Conservation (phyloP, 2,329 filamentous ascomycete genomes). For the Arachnopeziza araneosa region DNA sequence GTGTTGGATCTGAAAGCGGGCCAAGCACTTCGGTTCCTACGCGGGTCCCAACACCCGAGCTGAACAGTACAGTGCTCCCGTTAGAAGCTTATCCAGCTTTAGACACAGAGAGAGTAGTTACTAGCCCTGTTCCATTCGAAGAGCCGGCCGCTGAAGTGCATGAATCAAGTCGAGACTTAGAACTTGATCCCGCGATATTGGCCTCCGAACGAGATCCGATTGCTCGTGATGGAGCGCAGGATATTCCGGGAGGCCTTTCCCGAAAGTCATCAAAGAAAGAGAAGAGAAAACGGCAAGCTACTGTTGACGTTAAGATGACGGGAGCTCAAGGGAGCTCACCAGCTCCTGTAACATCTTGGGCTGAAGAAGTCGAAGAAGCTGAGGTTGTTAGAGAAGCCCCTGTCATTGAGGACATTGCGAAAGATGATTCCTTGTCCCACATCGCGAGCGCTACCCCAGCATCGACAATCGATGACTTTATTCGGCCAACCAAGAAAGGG, state of each 20-base stretch:
- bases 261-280: constrained; percentile 26
- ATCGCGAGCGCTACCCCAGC: constrained; percentile 24
- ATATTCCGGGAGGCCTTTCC: constrained; percentile 7
- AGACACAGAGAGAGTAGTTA: constrained; percentile 2
- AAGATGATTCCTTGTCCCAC: constrained; percentile 27
- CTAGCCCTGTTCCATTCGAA: constrained; percentile 8
- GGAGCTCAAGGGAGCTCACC: constrained; percentile 7
- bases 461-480: constrained; percentile 21
- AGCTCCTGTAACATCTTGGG: constrained; percentile 24
- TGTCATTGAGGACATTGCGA: constrained; percentile 26
- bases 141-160: not conserved
- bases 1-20: constrained; percentile 10
- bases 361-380: constrained; percentile 28
- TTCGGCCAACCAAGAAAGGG: constrained; percentile 32
- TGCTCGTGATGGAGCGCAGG: not conserved
- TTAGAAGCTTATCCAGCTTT: not conserved
- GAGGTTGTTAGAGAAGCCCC: constrained; percentile 23
- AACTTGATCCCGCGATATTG: not conserved
- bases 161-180: not conserved
- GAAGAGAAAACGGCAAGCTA: constrained; percentile 29
- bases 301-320: constrained; percentile 9
- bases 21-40: constrained; percentile 4
- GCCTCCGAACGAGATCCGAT: not conserved
- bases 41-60: not conserved
- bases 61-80: not conserved